Evolutionary conservation across 176 grass and related monocot species (phyloP).

Genomic region (Leersia perrieri): DNA sequence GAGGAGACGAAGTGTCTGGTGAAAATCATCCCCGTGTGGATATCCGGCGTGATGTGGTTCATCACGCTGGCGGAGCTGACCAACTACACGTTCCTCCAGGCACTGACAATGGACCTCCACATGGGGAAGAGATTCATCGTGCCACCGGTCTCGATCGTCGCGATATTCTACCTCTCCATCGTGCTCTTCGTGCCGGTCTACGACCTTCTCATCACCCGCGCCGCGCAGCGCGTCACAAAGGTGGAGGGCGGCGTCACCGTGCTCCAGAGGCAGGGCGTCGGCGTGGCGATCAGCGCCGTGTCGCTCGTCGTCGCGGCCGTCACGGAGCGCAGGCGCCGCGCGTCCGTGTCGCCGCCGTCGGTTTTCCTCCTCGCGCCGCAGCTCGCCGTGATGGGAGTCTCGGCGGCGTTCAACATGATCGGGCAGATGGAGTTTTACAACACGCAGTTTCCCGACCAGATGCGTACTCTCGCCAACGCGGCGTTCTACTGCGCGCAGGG

Average conservation of each 20-base stretch:
- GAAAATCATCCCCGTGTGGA: conserved; percentile 42
- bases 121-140: conserved; percentile 41
- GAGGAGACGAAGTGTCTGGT: conserved; percentile 46
- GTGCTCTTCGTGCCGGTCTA: conserved; percentile 41
- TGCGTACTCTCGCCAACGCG: conserved; percentile 36
- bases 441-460: conserved; percentile 56
- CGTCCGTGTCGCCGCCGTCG: conserved; percentile 38
- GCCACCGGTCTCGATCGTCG: conserved; percentile 22
- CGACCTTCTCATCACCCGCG: conserved; percentile 27
- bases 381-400: conserved; percentile 45
- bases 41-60: conserved; percentile 45
- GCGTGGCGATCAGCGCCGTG: background rate
- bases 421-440: conserved; percentile 68
- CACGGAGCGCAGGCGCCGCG: background rate
- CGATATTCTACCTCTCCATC: conserved; percentile 33
- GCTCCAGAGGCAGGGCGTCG: conserved; percentile 35
- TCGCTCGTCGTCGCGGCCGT: conserved; percentile 22
- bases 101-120: conserved; percentile 38
- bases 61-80: background rate
- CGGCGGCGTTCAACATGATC: conserved; percentile 28
- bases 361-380: conserved; percentile 53
- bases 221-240: background rate
- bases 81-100: conserved; percentile 35
- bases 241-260: conserved; percentile 18
- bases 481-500: conserved; percentile 40